These are phyloP conservation scores for Lasiodiplodia theobromae DNA, from an alignment of 2,329 filamentous ascomycete species.

Conservation along the genomic window DNA sequence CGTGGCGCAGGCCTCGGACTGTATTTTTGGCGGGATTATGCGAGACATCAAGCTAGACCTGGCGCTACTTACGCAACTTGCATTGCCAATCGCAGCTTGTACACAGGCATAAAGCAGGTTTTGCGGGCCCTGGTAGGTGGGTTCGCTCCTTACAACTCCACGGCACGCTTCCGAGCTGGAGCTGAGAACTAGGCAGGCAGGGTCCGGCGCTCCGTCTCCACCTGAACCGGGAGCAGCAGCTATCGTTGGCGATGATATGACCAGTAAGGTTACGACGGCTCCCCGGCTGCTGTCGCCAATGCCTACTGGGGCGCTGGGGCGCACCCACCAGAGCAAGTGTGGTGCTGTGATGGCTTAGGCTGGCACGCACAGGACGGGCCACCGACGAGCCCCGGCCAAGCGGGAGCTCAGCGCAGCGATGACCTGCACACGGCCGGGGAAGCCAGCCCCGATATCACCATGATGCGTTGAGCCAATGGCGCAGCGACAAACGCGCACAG, in stretches of 20 bases:
- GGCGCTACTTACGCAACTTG: conserved; percentile 24
- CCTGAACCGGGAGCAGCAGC: conserved; percentile 1
- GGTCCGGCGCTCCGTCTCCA: conserved; percentile 3
- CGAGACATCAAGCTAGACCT: conserved; percentile 12
- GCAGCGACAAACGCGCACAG: background rate
- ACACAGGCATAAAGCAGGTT: conserved; percentile 13
- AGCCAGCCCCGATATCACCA: conserved; percentile 13
- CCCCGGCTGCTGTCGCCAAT: background rate
- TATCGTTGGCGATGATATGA: background rate
- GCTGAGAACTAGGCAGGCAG: conserved; percentile 1
- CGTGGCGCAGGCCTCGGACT: conserved; percentile 11
- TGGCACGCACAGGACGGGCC: conserved; percentile 9
- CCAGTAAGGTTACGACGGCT: background rate
- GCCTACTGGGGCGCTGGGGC: conserved; percentile 3
- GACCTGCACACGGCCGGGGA: conserved; percentile 15
- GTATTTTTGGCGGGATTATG: conserved; percentile 23
- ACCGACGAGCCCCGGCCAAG: background rate
- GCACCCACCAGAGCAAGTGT: conserved; percentile 7
- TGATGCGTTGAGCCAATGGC: conserved; percentile 7
- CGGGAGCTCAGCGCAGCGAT: conserved; percentile 4
- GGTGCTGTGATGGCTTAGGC: conserved; percentile 3
- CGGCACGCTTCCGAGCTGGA: background rate
- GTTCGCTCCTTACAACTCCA: background rate
- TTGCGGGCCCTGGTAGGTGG: background rate
- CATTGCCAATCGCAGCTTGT: conserved; percentile 8